Evolutionary conservation across 257 asterid genomes (phyloP), one percentile per base, ranked within the genome.

Genomic region (Forsythia viridissima): DNA sequence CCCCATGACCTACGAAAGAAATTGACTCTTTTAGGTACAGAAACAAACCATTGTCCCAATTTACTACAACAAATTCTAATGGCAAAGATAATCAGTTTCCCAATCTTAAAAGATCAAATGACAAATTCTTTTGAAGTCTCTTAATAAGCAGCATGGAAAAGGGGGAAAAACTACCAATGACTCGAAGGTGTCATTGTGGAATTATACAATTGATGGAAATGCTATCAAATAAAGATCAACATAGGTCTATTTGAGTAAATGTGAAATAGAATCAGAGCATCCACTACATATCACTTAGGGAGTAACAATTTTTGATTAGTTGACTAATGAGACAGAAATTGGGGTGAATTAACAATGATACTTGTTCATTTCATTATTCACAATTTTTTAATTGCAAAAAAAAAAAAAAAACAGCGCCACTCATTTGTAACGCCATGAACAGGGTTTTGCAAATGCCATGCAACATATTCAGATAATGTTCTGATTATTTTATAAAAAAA

Each of bases 1-100:
- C 99, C 99, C 99, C 99, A 81, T 96, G 99, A 78, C 99, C 99
- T 95, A 82, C 80, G 71, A 78, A 71, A 81, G 74, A 51, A 79
- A 80, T n/a, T 61, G 10, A 71, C 72, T 61, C 41, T 40, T 46
- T 16, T 59, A 42, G 72, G 15, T 61, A 59, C 63, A n/a, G 5
- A 51, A 16, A 6, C 51, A 52, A 48, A 59, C 21, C 24, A 67
- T 12, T 65, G 67, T 9, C 36, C 15, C 77, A 74, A 43, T n/a
- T 61, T 24, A 71, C 63, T 3, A 10, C 11, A 71, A 42, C 20
- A 43, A 61, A n/a, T 61, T 21, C 16, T 55, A 40, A 4, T 40
- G 12, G n/a, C 48, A 41, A 37, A 43, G 51, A 51, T 55, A 42
- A n/a, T 38, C 48, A 16, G 30, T 71, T 73, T 63, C 55, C 37